Percentiles rank a stretch among this genome's conserved stretches.
These are phyloP conservation scores for Straminergon stramineum DNA, from an alignment of 225 moss, liverwort and hornwort genomes.

Conservation along the genomic window DNA sequence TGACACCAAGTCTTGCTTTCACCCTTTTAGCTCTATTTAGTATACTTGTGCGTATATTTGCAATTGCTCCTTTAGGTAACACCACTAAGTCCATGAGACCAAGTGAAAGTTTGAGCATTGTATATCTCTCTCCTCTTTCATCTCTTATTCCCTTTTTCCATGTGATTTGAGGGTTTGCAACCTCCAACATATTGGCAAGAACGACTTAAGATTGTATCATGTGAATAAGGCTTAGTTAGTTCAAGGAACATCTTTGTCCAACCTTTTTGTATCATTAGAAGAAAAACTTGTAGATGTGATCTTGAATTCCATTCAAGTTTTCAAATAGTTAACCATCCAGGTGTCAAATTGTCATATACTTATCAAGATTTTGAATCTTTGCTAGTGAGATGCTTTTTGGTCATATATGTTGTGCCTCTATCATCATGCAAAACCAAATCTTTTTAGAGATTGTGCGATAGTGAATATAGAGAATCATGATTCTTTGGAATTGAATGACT, in stretches of 20 bases:
- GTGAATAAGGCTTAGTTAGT: neutral
- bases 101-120: neutral
- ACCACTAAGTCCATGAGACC: neutral
- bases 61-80: conserved; percentile 50
- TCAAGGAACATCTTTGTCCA: neutral
- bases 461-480: neutral
- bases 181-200: neutral
- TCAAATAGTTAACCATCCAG: neutral
- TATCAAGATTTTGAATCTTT: neutral
- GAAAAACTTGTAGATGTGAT: neutral
- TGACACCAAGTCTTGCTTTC: conserved; percentile 59
- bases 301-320: neutral
- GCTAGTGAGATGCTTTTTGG: neutral
- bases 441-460: neutral
- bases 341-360: neutral
- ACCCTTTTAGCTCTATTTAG: conserved; percentile 66
- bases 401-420: neutral
- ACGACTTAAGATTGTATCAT: neutral
- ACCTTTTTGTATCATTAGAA: neutral
- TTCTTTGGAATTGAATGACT: neutral
- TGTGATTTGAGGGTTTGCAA: neutral
- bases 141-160: neutral
- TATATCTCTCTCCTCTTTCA: neutral
- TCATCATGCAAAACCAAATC: neutral
- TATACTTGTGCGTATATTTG: conserved; percentile 57